These are phyloP conservation scores for Geotrichum citri-aurantii DNA, from an alignment of 1,139 yeast species.

Conservation along the genomic window DNA sequence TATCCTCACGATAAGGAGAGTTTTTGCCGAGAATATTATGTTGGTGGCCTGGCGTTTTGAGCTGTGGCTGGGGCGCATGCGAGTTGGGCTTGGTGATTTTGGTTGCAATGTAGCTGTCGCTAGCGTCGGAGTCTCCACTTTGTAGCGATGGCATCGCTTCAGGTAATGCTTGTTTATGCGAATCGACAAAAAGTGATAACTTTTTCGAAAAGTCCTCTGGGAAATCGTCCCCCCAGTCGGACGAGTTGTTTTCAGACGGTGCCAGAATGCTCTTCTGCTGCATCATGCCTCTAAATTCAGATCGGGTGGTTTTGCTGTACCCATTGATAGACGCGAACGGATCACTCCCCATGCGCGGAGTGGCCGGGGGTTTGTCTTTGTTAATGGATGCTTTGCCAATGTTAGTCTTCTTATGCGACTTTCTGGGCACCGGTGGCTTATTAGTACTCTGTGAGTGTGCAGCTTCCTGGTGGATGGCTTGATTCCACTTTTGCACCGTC, in stretches of 20 bases:
- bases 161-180: not conserved
- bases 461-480: slow-evolving; percentile 17
- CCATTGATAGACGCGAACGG: slow-evolving; percentile 19
- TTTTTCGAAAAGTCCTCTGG: slow-evolving; percentile 18
- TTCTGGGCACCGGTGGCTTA: not conserved
- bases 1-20: slow-evolving; percentile 24
- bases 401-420: not conserved
- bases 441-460: not conserved
- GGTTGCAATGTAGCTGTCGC: not conserved
- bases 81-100: slow-evolving; percentile 6
- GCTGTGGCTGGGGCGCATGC: not conserved
- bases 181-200: slow-evolving; percentile 7
- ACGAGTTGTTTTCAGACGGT: slow-evolving; percentile 13
- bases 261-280: slow-evolving; percentile 6
- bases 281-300: slow-evolving; percentile 18
- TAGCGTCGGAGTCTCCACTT: slow-evolving; percentile 2
- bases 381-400: not conserved
- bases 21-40: slow-evolving; percentile 17
- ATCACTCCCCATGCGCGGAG: slow-evolving; percentile 8
- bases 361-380: not conserved
- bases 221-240: slow-evolving; percentile 24
- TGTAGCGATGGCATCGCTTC: not conserved
- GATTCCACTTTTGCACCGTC: slow-evolving; percentile 33
- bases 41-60: not conserved
- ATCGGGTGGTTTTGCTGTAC: slow-evolving; percentile 23